Evolutionary conservation across 805 yeast species (phyloP), one percentile per base, ranked within the genome.

Genomic region (Candida yuanshanica): DNA sequence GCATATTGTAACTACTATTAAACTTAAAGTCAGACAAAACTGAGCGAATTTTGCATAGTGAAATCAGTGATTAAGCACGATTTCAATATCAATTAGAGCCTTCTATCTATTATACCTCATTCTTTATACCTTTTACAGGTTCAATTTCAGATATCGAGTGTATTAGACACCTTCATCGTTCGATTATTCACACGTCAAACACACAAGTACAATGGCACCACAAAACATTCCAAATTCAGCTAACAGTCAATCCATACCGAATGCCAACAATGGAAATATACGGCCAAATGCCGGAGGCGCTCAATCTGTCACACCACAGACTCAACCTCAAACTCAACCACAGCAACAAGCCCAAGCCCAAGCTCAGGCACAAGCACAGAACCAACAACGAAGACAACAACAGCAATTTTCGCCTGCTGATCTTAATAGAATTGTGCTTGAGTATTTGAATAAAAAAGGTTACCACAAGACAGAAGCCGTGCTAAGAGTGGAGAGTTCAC

Each of bases 381-480:
- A 43, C 13, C 54, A 48, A 34, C 56, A 52, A 25, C 51, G 55
- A 31, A 51, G 51, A 43, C 49, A 43, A 23, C 49, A 51, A 10
- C 62, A 59, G 7, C 77, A 73, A 48, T 77, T 79, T 45, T 80
- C 95, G 0, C 88, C 86, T 37, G 89, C 91, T 5, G 98, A 93
- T 60, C 71, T 93, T 58, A 91, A 90, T 61, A 70, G 93, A 48
- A 87, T 93, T 56, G 98, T 93, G 25, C 70, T 93, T 54, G 99
- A 93, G 53, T 93, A 91, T 54, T 72, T 93, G 50, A 84, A 81
- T 60, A 91, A 93, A 56, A 89, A 90, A 60, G 99, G 99, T 3
- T 93, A 88, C 57, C 90, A 85, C 51, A 79, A 83, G 51, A 91
- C 99, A 0, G 99, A 93, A 60, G 89, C 96, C 3, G 86, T 90